Base-by-base conservation (phyloP, 1,284 basidiomycete species). In the Cutaneotrichosporon spelunceum region DNA sequence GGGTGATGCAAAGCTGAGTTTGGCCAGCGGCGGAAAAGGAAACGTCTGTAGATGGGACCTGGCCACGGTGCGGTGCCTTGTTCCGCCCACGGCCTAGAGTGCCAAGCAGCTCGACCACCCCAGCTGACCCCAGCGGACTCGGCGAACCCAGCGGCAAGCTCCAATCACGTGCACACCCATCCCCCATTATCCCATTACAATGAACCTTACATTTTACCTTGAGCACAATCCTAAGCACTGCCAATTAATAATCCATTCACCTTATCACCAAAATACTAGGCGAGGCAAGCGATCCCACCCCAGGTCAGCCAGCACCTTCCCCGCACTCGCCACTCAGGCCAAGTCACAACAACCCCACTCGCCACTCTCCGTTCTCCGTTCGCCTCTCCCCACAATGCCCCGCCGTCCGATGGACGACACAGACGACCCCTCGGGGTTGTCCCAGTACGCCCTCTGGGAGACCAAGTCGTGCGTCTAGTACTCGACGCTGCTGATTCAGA, bases 391-490 rank as follows among this genome's bases (percentile, higher is more conserved):
- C 11, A 55, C 26, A 11, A 57, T 64, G 59, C 56, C 33, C 47
- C 55, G 48, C 10, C 48, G 57, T 16, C 44, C 44, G 4, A 62
- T 66, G 59, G 68, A 68, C 57, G 66, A 67, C 59, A 65, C 66
- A 10, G 70, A 72, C 53, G 69, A 69, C 48, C 67, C 66, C 5
- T 63, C 63, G 4, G 68, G 65, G 4, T 67, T 75, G 53, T 93
- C 93, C 79, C 93, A 93, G 76, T 94, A 93, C 81, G 88, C 91
- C 23, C 80, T 96, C 5, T 95, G 94, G 74, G 93, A 95, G 80
- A 95, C 90, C 67, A 86, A 87, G 61, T 83, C 87, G 53, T 80
- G 45, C 48, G 76, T 64, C n/a, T 9, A 8, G 19, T n/a, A 8
- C 13, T 23, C 33, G 2, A n/a, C 13, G 4, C 3, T 13, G 27